Percentiles rank a stretch among this genome's conserved stretches.
Conservation (phyloP, 2,329 filamentous ascomycete genomes). For the Trichoderma sp. region DNA sequence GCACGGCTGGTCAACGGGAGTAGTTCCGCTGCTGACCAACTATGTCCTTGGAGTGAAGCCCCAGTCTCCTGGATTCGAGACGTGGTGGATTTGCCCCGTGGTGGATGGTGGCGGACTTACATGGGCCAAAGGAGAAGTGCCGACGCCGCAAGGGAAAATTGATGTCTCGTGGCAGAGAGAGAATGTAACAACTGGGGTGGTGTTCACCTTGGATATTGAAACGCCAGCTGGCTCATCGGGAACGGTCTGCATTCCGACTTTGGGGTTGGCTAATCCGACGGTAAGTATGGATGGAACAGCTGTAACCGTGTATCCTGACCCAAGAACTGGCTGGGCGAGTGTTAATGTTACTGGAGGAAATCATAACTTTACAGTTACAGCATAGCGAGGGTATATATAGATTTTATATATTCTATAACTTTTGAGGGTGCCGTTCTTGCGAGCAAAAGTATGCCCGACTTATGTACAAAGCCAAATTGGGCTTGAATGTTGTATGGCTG, state of each 20-base stretch:
- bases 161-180: constrained; percentile 29
- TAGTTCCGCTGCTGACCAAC: constrained; percentile 51
- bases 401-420: not conserved
- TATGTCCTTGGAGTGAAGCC: constrained; percentile 54
- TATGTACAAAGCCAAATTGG: not conserved
- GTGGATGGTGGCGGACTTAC: constrained; percentile 38
- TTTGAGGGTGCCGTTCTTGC: not conserved
- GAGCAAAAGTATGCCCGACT: not conserved
- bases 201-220: not conserved
- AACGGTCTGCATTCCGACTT: not conserved
- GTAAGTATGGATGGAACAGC: not conserved
- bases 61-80: constrained; percentile 48
- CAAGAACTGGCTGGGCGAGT: not conserved
- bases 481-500: not conserved
- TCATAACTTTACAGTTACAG: constrained; percentile 6
- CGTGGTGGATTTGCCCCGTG: constrained; percentile 47
- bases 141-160: constrained; percentile 42
- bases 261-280: not conserved
- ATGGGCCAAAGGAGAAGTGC: constrained; percentile 51
- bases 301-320: not conserved
- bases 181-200: not conserved
- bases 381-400: not conserved
- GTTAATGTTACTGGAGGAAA: constrained; percentile 16
- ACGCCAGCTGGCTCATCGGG: not conserved
- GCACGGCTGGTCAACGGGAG: constrained; percentile 57